A percentile compares a stretch with the other conserved stretches of the same genome.
Evolutionary conservation across 148 eudicot genomes (phyloP).

Genomic region (Camellia granthamiana): DNA sequence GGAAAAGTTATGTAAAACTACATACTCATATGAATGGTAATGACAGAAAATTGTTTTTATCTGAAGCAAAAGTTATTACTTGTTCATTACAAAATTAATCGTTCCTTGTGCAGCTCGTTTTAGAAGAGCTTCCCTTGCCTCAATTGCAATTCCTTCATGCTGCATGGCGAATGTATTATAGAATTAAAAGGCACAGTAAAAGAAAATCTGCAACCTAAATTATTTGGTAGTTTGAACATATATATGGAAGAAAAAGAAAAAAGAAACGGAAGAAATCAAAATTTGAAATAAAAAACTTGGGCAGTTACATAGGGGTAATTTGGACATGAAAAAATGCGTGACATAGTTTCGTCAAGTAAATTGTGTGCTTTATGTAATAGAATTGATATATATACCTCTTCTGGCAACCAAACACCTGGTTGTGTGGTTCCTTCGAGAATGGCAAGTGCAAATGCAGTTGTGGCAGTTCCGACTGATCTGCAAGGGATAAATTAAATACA

Average conservation of each 20-base stretch:
- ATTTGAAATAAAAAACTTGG: too few relatives aligned
- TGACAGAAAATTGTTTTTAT: not conserved
- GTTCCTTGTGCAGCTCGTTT: slow-evolving; percentile 79
- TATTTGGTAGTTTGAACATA: not conserved
- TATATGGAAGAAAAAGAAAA: not conserved
- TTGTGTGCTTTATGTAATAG: too few relatives aligned
- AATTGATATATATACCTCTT: slow-evolving; percentile 60
- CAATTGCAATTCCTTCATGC: slow-evolving; percentile 87
- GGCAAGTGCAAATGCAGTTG: slow-evolving; percentile 84
- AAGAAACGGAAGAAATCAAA: too few relatives aligned
- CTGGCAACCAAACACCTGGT: slow-evolving; percentile 98
- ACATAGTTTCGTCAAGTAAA: too few relatives aligned
- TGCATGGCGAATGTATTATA: slow-evolving; percentile 22
- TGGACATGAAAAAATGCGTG: too few relatives aligned
- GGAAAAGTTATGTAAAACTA: slow-evolving; percentile 14
- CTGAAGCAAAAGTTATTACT: slow-evolving; percentile 32
- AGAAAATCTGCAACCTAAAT: not conserved
- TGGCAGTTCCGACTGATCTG: slow-evolving; percentile 82
- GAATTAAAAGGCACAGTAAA: not conserved
- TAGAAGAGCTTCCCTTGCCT: slow-evolving; percentile 74
- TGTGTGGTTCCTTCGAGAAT: slow-evolving; percentile 91
- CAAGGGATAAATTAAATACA: slow-evolving; percentile 17
- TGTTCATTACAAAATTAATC: slow-evolving; percentile 80
- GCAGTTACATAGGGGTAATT: too few relatives aligned
- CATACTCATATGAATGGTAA: not conserved